A percentile compares a stretch with the other conserved stretches of the same genome.
phyloP scores from a whole-genome alignment of 257 asterid species.

The Fraxinus quadrangulata region DNA sequence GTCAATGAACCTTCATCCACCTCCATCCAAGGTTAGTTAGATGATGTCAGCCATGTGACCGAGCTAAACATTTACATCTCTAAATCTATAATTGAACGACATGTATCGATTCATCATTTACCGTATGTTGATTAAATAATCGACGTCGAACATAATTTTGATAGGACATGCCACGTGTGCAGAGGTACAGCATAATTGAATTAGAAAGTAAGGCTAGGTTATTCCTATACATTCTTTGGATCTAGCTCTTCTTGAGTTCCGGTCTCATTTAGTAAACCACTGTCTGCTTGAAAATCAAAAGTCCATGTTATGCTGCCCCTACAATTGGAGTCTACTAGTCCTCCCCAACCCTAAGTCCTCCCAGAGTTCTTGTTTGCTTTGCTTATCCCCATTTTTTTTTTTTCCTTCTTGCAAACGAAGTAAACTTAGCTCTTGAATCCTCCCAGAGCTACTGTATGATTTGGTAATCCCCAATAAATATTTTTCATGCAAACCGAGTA shows the following conservation, averaged over 20 bases:
- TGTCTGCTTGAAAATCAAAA: background rate
- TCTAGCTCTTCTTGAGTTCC: background rate
- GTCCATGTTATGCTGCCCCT: background rate
- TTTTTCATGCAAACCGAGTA: background rate
- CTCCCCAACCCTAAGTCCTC: background rate
- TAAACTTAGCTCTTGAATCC: background rate
- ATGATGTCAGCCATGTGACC: background rate
- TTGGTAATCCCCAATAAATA: background rate
- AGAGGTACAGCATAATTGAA: background rate
- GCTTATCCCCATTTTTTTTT: background rate
- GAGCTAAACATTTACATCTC: background rate
- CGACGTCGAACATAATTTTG: background rate
- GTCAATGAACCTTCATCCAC: background rate
- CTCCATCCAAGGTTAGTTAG: background rate
- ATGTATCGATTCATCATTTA: background rate
- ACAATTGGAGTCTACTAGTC: background rate
- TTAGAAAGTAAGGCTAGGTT: background rate
- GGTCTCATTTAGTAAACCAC: background rate
- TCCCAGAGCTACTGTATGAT: background rate
- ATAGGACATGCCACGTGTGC: background rate
- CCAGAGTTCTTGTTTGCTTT: background rate
- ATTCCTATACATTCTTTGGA: background rate
- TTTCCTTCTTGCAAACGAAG: background rate
- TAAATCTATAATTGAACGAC: background rate
- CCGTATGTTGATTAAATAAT: background rate